Evolutionary conservation across 352 stramenopile species (phyloP).

Genomic region (Phytophthora foliorum): DNA sequence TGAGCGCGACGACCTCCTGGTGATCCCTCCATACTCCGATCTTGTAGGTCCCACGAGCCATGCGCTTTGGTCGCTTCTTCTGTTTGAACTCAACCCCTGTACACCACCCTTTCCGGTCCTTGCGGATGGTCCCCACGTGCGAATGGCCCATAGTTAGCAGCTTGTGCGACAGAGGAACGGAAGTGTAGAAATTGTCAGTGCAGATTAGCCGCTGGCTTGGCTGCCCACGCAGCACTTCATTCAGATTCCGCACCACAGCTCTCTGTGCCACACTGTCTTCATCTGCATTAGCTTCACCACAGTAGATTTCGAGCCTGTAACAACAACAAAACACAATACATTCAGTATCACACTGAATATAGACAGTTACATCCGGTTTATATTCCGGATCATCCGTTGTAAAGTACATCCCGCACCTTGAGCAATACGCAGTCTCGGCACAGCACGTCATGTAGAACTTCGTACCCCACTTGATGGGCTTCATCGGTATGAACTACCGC

Average conservation of each 20-base stretch:
- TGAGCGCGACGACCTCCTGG: too few species aligned
- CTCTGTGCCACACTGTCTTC: neutral
- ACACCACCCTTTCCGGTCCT: conserved; percentile 12
- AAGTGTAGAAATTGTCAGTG: conserved; percentile 27
- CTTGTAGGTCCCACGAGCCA: neutral
- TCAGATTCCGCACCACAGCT: conserved; percentile 6
- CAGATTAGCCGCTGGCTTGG: conserved; percentile 4
- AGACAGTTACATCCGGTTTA: too few species aligned
- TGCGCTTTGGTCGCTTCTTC: neutral
- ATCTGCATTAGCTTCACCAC: neutral
- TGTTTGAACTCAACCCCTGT: conserved; percentile 13
- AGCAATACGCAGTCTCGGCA: conserved; percentile 9
- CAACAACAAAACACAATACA: too few species aligned
- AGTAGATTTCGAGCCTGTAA: too few species aligned
- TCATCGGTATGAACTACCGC: conserved; percentile 9
- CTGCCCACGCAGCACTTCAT: conserved; percentile 7
- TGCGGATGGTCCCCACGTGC: too few species aligned
- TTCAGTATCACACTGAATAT: too few species aligned
- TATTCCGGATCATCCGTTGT: too few species aligned
- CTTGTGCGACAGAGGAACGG: conserved; percentile 10
- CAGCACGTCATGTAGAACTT: conserved; percentile 27
- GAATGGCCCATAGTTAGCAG: conserved; percentile 8
- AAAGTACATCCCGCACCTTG: neutral
- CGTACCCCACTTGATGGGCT: conserved; percentile 9
- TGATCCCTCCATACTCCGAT: too few species aligned